Base-by-base conservation (phyloP, 768 basidiomycete species). In the Trametes cingulata region DNA sequence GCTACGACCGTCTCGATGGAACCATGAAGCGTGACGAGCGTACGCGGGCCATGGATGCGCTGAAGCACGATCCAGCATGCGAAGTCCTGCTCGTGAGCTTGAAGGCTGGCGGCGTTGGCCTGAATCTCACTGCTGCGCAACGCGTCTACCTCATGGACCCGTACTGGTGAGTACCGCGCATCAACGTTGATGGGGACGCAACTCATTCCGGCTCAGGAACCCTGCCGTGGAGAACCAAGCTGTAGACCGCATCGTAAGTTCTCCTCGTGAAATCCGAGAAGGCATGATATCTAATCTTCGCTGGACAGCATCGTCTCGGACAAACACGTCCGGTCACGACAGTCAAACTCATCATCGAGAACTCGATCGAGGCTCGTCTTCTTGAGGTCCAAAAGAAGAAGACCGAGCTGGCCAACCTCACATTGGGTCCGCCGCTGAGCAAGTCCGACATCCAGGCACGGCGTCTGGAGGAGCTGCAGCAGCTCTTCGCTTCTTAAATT, bases 11-110 rank as follows among this genome's bases (percentile, higher is more conserved):
- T 50, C 76, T 99, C 42, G 97, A 99, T 73, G 97, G 97, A 1
- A 95, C 93, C 3, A 99, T 99, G 97, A 95, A 91, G 72, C 88
- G 96, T 48, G 95, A 97, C 53, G 95, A 96, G 55, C 87, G 97
- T 17, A 89, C 86, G 13, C 82, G 84, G 55, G 92, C 97, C 3
- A 95, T 98, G 90, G 94, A 97, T 15, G 85, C 88, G 2, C 80
- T 99, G 59, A 95, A 95, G 76, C 81, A 83, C 64, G 95, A 99
- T 68, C 94, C 93, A 14, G 79, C 78, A 24, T 93, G 92, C 70
- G 97, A 99, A 77, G 93, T 99, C 15, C 80, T 99, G 41, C 82
- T 99, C 33, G 95, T 99, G 68, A 97, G 95, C 71, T 79, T 98
- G 65, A 91, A 96, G 69, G 97, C 97, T 7, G 97, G 97, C 53